phyloP scores from a whole-genome alignment of 768 basidiomycete species.

The Suillus alpinus region DNA sequence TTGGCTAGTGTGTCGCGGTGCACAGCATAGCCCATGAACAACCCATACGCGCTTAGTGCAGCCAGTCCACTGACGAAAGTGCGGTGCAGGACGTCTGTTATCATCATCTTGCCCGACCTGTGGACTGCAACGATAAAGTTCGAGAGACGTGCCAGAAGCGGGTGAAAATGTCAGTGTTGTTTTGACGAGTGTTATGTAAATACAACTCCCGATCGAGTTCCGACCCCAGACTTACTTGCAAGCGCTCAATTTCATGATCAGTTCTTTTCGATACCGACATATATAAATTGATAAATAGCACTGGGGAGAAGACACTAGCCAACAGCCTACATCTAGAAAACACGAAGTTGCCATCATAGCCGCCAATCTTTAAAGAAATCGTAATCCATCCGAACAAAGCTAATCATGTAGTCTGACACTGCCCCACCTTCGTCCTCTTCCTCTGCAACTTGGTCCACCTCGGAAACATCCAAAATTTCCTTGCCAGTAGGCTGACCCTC shows the following conservation, averaged over 20 bases:
- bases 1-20: slow-evolving; percentile 29
- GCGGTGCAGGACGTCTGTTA: slow-evolving; percentile 29
- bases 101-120: slow-evolving; percentile 19
- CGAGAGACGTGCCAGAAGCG: not conserved
- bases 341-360: slow-evolving; percentile 31
- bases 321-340: not conserved
- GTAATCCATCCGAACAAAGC: slow-evolving; percentile 56
- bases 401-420: slow-evolving; percentile 83
- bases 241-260: no score
- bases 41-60: slow-evolving; percentile 25
- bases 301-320: slow-evolving; percentile 8
- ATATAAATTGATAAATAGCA: slow-evolving; percentile 12
- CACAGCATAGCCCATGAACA: slow-evolving; percentile 31
- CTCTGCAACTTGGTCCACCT: slow-evolving; percentile 34
- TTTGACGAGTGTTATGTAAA: not conserved
- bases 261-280: not conserved
- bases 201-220: not conserved
- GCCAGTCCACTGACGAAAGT: slow-evolving; percentile 29
- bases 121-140: slow-evolving; percentile 6
- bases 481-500: slow-evolving; percentile 24
- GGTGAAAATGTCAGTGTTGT: not conserved
- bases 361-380: slow-evolving; percentile 77
- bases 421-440: slow-evolving; percentile 62
- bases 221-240: not conserved
- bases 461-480: slow-evolving; percentile 25